Percentiles rank a stretch among this genome's conserved stretches.
phyloP scores from a whole-genome alignment of 2,329 filamentous ascomycete species.

The Alternaria rosae region DNA sequence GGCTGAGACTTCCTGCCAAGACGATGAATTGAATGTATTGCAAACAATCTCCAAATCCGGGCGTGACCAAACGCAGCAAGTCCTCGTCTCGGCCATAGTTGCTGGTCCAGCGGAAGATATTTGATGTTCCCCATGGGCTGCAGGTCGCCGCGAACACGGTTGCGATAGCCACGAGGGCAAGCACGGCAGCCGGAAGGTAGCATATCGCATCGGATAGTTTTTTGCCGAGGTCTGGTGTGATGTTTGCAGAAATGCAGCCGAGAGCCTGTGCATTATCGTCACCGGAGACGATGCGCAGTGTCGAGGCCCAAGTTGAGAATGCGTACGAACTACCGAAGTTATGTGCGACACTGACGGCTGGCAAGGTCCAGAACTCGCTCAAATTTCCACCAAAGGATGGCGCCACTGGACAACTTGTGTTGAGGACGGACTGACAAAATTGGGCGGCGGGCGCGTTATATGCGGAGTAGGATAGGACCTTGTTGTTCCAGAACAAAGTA shows the following conservation, averaged over 20 bases:
- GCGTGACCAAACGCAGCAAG: constrained; percentile 87
- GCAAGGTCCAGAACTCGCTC: constrained; percentile 64
- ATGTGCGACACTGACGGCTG: constrained; percentile 76
- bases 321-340: constrained; percentile 83
- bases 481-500: constrained; percentile 74
- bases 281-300: constrained; percentile 77
- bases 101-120: constrained; percentile 95
- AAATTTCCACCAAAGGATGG: constrained; percentile 72
- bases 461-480: constrained; percentile 80
- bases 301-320: constrained; percentile 81
- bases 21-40: constrained; percentile 96
- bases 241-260: constrained; percentile 79
- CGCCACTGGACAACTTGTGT: constrained; percentile 70
- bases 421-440: constrained; percentile 71
- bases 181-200: constrained; percentile 78
- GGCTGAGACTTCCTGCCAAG: constrained; percentile 82
- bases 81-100: constrained; percentile 97
- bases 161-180: constrained; percentile 81
- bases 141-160: constrained; percentile 85
- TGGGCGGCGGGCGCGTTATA: constrained; percentile 58
- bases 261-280: constrained; percentile 69
- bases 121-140: constrained; percentile 91
- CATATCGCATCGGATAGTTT: constrained; percentile 72
- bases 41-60: constrained; percentile 94
- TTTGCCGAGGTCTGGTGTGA: constrained; percentile 82